A percentile compares a stretch with the other conserved stretches of the same genome.
These are phyloP conservation scores for Mycena belliarum DNA, from an alignment of 768 basidiomycete genomes.

Conservation along the genomic window DNA sequence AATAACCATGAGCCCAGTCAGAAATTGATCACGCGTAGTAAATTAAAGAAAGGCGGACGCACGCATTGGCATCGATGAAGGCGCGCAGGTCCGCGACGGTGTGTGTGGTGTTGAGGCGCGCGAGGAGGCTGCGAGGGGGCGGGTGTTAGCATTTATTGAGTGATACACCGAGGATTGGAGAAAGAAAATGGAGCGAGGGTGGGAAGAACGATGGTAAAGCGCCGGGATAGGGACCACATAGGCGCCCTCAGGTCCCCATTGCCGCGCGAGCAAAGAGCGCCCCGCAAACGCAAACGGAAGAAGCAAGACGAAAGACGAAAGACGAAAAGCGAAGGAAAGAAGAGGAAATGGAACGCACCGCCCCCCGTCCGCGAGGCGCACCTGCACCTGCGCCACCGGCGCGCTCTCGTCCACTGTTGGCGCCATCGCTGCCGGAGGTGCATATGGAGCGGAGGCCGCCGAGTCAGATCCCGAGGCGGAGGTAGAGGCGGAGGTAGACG, in stretches of 20 bases:
- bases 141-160: neutral
- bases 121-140: slow-evolving; percentile 47
- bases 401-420: slow-evolving; percentile 66
- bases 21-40: neutral
- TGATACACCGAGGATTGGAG: too few species aligned
- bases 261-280: too few species aligned
- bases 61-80: slow-evolving; percentile 14
- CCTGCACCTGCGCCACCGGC: slow-evolving; percentile 89
- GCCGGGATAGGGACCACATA: too few species aligned
- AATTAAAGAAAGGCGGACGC: neutral
- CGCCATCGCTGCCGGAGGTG: slow-evolving; percentile 60
- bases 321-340: neutral
- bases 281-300: too few species aligned
- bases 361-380: slow-evolving; percentile 89
- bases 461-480: neutral
- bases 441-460: neutral
- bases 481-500: slow-evolving; percentile 21
- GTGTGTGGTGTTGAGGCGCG: slow-evolving; percentile 69
- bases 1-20: neutral
- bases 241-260: too few species aligned
- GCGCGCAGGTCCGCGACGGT: slow-evolving; percentile 46
- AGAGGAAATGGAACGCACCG: slow-evolving; percentile 45
- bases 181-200: too few species aligned
- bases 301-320: neutral
- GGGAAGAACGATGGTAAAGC: neutral